Evolutionary conservation across 2,329 filamentous ascomycete species (phyloP).

Genomic region (Sclerotinia spermophila): DNA sequence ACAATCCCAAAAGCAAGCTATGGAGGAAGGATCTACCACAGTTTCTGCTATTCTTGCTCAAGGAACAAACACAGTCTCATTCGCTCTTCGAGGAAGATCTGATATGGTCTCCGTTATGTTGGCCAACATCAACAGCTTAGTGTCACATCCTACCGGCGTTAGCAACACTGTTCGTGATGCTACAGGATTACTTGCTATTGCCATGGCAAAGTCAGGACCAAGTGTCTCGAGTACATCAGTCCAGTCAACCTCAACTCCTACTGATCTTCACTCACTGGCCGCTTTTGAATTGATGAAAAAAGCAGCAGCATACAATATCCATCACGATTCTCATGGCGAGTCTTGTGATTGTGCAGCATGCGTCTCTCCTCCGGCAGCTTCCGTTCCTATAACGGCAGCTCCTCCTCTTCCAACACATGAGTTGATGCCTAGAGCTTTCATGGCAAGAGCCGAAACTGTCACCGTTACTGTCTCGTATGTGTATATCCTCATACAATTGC

Average conservation of each 20-base stretch:
- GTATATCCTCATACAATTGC: background rate
- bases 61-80: constrained; percentile 16
- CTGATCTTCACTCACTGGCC: constrained; percentile 12
- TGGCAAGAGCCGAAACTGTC: constrained; percentile 2
- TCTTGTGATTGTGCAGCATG: constrained; percentile 15
- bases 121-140: constrained; percentile 14
- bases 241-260: background rate
- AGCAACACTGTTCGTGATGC: constrained; percentile 14
- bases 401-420: constrained; percentile 10
- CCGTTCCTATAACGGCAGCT: constrained; percentile 6
- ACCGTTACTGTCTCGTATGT: constrained; percentile 16
- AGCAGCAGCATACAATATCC: background rate
- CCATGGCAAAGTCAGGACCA: constrained; percentile 12
- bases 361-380: background rate
- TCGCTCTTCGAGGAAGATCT: constrained; percentile 13
- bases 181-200: constrained; percentile 16
- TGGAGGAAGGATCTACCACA: constrained; percentile 6
- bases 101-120: constrained; percentile 15
- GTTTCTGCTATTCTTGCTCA: constrained; percentile 13
- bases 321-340: constrained; percentile 6
- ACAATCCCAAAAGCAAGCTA: background rate
- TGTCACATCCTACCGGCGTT: constrained; percentile 8
- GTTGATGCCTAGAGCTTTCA: constrained; percentile 9
- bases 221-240: background rate
- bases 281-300: constrained; percentile 17